Evolutionary conservation across 2,329 filamentous ascomycete species (phyloP), one percentile per base, ranked within the genome.

Genomic region (Aureobasidium sp.): DNA sequence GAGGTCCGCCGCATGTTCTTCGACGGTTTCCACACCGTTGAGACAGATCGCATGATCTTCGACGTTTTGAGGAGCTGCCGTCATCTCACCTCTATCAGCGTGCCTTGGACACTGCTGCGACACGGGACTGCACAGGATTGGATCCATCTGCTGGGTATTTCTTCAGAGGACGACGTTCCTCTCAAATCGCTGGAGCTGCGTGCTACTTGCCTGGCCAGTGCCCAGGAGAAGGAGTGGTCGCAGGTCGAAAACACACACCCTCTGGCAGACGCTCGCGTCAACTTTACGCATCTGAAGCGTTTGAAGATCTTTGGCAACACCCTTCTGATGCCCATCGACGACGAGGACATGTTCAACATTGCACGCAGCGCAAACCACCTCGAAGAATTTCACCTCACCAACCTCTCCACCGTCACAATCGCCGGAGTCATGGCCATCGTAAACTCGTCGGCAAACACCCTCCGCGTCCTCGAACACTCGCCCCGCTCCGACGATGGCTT

Each of bases 241-340:
- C 65, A 77, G 23, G 75, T 81, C 61, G 66, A 75, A 25, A 68
- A 71, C 40, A 51, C 67, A 10, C 68, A 73, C 57, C 74, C 79
- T 10, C 69, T 81, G 17, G 69, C 74, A 50, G 75, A 77, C 43
- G 61, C 67, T 8, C 63, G 67, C 1, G 75, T 80, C 61, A 74
- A 80, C 68, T 81, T 82, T 65, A 70, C 76, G 62, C 71, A 74
- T 33, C 73, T 82, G 45, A 74, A 74, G 59, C 76, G 78, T 21
- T 69, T 82, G 57, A 82, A 82, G 69, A 74, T 82, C 61, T 80
- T 81, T 64, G 80, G 80, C 60, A 77, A 81, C 68, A 80, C 79
- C 7, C 75, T 74, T 43, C 75, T 80, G 68, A 78, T 78, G 71
- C 79, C 79, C 3, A 71, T 82, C 63, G 76, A 70, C 37, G 79